Conservation (phyloP, 495 filamentous ascomycete species). For the Articulospora tetracladia region DNA sequence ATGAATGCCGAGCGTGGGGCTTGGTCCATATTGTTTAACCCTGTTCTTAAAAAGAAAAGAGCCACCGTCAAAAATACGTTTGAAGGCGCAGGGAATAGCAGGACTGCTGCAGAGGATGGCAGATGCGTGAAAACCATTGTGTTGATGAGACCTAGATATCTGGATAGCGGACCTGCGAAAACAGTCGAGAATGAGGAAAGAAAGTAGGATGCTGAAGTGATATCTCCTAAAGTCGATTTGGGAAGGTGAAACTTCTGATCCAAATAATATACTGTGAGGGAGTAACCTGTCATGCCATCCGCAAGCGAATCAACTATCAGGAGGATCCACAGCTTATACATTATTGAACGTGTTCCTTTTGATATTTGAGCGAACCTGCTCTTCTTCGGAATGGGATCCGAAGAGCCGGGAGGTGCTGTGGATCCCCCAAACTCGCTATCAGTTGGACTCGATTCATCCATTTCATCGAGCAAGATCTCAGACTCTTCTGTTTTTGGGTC, state of each 20-base stretch:
- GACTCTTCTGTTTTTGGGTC: slow-evolving; percentile 28
- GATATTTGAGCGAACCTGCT: slow-evolving; percentile 48
- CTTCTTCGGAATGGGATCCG: slow-evolving; percentile 1
- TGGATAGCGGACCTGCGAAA: slow-evolving; percentile 69
- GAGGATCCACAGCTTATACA: slow-evolving; percentile 70
- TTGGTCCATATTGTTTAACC: slow-evolving; percentile 75
- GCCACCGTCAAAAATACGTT: slow-evolving; percentile 50
- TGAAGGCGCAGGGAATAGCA: slow-evolving; percentile 62
- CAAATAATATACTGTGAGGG: slow-evolving; percentile 76
- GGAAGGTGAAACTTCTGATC: slow-evolving; percentile 67
- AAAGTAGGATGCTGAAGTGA: slow-evolving; percentile 63
- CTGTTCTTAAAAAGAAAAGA: slow-evolving; percentile 64
- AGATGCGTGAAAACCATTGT: slow-evolving; percentile 89
- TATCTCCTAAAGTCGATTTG: slow-evolving; percentile 64
- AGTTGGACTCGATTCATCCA: slow-evolving; percentile 1
- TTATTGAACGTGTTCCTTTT: slow-evolving; percentile 48
- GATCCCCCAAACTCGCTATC: slow-evolving; percentile 19
- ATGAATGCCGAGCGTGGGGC: slow-evolving; percentile 78
- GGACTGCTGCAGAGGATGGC: slow-evolving; percentile 68
- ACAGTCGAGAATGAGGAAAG: slow-evolving; percentile 64
- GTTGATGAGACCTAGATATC: slow-evolving; percentile 72
- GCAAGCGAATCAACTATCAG: slow-evolving; percentile 76
- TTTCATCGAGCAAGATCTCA: slow-evolving; percentile 41
- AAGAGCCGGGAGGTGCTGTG: not conserved
- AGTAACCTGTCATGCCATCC: slow-evolving; percentile 51